phyloP scores from a whole-genome alignment of 169 alveolate species.

The Sarcocystis neurona region DNA sequence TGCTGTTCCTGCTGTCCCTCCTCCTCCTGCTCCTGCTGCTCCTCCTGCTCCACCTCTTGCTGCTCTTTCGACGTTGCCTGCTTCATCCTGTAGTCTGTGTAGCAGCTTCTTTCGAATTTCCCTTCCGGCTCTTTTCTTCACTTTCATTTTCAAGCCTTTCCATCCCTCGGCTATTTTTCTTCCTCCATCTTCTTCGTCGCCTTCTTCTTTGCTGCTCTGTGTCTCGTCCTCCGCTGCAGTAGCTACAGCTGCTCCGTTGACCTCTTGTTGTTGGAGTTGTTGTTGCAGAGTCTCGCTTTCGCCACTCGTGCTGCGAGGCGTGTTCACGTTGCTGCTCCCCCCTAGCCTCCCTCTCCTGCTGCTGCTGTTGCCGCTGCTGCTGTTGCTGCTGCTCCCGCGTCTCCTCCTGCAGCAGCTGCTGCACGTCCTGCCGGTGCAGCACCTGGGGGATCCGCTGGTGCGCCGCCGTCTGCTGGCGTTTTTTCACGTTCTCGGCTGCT shows the following conservation, averaged over 20 bases:
- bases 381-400: not conserved
- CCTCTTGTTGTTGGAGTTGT: no score
- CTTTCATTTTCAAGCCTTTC: no score
- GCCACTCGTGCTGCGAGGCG: no score
- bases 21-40: not conserved
- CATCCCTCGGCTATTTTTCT: no score
- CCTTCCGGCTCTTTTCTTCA: no score
- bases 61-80: no score
- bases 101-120: no score
- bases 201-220: not conserved
- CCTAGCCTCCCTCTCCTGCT: not conserved
- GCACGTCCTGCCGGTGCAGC: not conserved
- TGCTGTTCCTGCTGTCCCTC: not conserved
- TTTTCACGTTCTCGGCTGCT: not conserved
- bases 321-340: no score
- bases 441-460: not conserved
- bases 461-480: not conserved
- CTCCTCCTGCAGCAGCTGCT: not conserved
- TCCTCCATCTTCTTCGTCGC: not conserved
- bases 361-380: not conserved
- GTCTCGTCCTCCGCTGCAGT: not conserved
- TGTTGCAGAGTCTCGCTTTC: no score
- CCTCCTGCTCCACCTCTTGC: slow-evolving; percentile 35
- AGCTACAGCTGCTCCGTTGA: not conserved
- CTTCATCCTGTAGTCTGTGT: no score